Conservation (phyloP, 2,329 filamentous ascomycete species). For the Lecanoromycetidae sp. region DNA sequence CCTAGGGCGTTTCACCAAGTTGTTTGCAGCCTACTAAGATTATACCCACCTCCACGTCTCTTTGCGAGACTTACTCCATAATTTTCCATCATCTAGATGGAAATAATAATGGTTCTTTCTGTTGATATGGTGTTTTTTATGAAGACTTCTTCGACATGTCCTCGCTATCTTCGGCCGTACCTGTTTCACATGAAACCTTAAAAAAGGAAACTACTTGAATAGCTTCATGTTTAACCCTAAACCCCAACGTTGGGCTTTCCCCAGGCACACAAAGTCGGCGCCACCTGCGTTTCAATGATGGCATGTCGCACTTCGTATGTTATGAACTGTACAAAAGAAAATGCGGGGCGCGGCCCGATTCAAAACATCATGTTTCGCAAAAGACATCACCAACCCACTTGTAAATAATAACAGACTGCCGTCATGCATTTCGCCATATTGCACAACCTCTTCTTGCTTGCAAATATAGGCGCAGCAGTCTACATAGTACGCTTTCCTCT, state of each 20-base stretch:
- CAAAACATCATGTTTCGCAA: neutral
- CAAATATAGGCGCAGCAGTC: neutral
- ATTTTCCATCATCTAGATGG: too few species aligned
- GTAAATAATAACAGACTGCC: neutral
- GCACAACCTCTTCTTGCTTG: neutral
- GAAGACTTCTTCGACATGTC: neutral
- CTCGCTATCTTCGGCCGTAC: neutral
- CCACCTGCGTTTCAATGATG: neutral
- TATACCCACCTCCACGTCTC: too few species aligned
- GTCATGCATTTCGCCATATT: neutral
- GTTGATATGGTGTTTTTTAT: too few species aligned
- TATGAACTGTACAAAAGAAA: neutral
- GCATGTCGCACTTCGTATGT: neutral
- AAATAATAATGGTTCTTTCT: too few species aligned
- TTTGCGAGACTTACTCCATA: too few species aligned
- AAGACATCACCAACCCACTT: neutral
- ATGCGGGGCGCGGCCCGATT: neutral
- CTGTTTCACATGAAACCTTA: neutral
- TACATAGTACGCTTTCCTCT: neutral
- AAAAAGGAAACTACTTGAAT: neutral
- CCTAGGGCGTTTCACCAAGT: too few species aligned
- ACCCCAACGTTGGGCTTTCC: neutral
- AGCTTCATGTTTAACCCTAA: neutral
- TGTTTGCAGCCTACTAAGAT: too few species aligned
- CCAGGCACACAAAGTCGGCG: neutral